Conservation (phyloP, 176 grass and related monocot species). For the Dactylis glomerata region DNA sequence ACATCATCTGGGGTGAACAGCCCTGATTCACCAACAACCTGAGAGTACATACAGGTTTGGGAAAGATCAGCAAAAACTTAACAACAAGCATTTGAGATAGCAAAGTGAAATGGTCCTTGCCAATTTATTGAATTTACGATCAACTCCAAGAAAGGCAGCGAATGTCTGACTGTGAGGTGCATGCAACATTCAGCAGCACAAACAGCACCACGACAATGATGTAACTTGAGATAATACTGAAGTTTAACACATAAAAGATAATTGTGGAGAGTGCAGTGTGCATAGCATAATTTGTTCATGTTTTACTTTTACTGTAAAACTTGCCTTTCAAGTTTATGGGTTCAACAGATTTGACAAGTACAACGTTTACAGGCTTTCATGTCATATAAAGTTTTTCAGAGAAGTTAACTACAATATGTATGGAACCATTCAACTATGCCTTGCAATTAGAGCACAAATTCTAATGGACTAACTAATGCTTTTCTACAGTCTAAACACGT, state of each 20-base stretch:
- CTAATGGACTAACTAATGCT: not conserved
- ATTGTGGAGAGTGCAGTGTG: not conserved
- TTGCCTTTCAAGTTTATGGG: not conserved
- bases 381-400: not conserved
- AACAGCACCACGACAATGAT: too few species aligned
- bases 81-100: not conserved
- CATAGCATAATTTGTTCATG: not conserved
- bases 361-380: not conserved
- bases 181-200: not conserved
- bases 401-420: not conserved
- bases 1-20: conserved; percentile 73
- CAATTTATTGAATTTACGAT: too few species aligned
- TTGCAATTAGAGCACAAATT: not conserved
- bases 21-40: conserved; percentile 94
- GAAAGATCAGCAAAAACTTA: not conserved
- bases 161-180: not conserved
- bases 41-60: conserved; percentile 8
- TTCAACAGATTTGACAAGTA: not conserved
- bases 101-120: not conserved
- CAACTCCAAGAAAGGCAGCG: too few species aligned
- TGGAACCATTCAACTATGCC: not conserved
- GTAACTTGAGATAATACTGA: not conserved
- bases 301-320: not conserved
- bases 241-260: not conserved
- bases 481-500: not conserved